Percentiles rank a stretch among this genome's conserved stretches.
Evolutionary conservation across 345 rosid species (phyloP).

Genomic region (Gossypium arboreum): DNA sequence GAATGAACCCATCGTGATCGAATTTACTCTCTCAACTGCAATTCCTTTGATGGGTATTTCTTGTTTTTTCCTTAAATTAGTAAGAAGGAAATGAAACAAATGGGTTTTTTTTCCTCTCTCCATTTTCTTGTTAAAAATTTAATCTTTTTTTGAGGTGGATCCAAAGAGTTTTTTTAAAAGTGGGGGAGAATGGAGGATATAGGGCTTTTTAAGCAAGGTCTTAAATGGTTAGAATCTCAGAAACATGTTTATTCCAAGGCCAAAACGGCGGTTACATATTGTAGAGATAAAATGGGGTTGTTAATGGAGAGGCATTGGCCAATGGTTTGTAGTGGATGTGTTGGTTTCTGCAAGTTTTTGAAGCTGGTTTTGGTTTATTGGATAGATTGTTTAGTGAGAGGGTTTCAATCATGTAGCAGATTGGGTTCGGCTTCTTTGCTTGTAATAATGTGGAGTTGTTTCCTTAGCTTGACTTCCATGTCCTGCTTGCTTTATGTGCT

Average conservation of each 20-base stretch:
- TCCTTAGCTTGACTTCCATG: constrained; percentile 89
- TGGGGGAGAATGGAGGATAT: constrained; percentile 65
- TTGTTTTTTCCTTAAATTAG: not conserved
- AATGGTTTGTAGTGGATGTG: constrained; percentile 61
- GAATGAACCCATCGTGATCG: constrained; percentile 46
- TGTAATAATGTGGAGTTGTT: constrained; percentile 95
- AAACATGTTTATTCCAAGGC: constrained; percentile 47
- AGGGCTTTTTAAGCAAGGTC: constrained; percentile 76
- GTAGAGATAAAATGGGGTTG: constrained; percentile 49
- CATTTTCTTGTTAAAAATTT: constrained; percentile 3
- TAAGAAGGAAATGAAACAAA: constrained; percentile 5
- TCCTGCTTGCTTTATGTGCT: constrained; percentile 83
- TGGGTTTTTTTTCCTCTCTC: not conserved
- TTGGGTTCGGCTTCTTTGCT: constrained; percentile 80
- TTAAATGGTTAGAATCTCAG: constrained; percentile 87
- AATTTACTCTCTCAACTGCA: constrained; percentile 26
- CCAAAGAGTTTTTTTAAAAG: not conserved
- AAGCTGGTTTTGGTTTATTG: constrained; percentile 52
- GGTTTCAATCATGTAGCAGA: constrained; percentile 54
- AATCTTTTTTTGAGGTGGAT: not conserved
- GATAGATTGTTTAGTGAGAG: constrained; percentile 73
- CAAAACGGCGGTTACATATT: constrained; percentile 33
- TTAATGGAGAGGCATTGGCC: constrained; percentile 91
- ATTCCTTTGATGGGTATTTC: constrained; percentile 8
- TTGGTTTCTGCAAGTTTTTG: constrained; percentile 39